Conservation (phyloP, 768 basidiomycete species). For the Mycena maculata region DNA sequence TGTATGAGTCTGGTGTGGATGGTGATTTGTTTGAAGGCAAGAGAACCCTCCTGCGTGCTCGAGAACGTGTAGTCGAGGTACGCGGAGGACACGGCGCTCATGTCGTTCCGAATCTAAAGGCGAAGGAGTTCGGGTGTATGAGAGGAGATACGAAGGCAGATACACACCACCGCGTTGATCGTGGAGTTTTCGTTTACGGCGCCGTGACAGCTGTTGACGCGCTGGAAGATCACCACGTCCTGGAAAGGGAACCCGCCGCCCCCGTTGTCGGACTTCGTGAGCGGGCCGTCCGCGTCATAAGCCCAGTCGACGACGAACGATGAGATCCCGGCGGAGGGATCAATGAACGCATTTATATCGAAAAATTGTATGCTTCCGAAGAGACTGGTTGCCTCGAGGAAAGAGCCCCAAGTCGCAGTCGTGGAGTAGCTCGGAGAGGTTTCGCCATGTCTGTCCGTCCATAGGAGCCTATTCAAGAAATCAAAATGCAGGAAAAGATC, state of each 20-base stretch:
- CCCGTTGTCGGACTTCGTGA: conserved; percentile 21
- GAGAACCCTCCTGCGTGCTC: conserved; percentile 10
- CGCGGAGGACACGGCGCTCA: conserved; percentile 15
- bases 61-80: conserved; percentile 18
- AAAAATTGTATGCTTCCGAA: too few species aligned
- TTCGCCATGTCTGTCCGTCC: neutral
- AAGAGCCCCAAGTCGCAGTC: too few species aligned
- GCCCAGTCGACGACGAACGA: conserved; percentile 27
- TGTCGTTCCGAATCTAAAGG: conserved; percentile 13
- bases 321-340: neutral
- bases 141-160: too few species aligned
- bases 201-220: conserved; percentile 2
- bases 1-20: conserved; percentile 1
- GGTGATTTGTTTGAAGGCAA: conserved; percentile 15
- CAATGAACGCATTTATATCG: too few species aligned
- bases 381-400: too few species aligned
- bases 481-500: neutral
- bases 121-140: too few species aligned
- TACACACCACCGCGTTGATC: neutral
- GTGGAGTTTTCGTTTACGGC: neutral
- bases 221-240: conserved; percentile 14
- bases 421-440: neutral
- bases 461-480: too few species aligned
- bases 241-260: conserved; percentile 25
- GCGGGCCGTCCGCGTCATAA: neutral